Conservation (phyloP, 495 filamentous ascomycete species). For the Aspergillus baeticus region DNA sequence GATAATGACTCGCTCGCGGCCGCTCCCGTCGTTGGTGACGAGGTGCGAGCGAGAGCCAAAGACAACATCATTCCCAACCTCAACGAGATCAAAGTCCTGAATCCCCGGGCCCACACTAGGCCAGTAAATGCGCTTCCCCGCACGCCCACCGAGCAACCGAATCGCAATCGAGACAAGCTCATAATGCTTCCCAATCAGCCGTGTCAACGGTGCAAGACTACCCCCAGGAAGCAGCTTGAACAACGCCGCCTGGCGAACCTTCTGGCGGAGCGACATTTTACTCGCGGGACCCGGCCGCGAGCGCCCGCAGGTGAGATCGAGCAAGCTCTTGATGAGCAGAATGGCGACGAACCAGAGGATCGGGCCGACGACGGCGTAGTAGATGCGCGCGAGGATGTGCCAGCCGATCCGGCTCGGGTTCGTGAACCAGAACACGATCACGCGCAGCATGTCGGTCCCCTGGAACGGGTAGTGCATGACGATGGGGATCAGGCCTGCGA, state of each 20-base stretch:
- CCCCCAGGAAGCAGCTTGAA: slow-evolving; percentile 1
- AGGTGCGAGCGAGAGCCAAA: slow-evolving; percentile 45
- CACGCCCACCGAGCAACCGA: slow-evolving; percentile 30
- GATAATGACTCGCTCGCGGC: slow-evolving; percentile 38
- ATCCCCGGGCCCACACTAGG: slow-evolving; percentile 44
- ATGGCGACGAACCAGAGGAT: background rate
- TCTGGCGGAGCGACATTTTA: background rate
- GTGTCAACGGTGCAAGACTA: background rate
- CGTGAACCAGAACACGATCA: slow-evolving; percentile 5
- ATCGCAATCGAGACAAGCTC: slow-evolving; percentile 24
- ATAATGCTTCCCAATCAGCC: slow-evolving; percentile 34
- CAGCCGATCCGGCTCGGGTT: background rate
- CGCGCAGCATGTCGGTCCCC: background rate
- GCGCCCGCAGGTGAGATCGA: background rate
- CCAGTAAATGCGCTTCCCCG: slow-evolving; percentile 48
- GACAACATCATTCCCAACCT: slow-evolving; percentile 48
- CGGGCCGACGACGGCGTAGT: background rate
- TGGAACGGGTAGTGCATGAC: background rate
- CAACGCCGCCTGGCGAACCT: background rate
- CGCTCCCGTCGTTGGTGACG: slow-evolving; percentile 42
- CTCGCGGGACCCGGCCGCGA: background rate
- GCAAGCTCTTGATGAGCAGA: background rate
- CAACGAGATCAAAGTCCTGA: slow-evolving; percentile 44
- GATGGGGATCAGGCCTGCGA: background rate
- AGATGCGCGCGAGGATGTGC: background rate